phyloP scores from a whole-genome alignment of 1,284 basidiomycete species.

The Mycosarcoma maydis region DNA sequence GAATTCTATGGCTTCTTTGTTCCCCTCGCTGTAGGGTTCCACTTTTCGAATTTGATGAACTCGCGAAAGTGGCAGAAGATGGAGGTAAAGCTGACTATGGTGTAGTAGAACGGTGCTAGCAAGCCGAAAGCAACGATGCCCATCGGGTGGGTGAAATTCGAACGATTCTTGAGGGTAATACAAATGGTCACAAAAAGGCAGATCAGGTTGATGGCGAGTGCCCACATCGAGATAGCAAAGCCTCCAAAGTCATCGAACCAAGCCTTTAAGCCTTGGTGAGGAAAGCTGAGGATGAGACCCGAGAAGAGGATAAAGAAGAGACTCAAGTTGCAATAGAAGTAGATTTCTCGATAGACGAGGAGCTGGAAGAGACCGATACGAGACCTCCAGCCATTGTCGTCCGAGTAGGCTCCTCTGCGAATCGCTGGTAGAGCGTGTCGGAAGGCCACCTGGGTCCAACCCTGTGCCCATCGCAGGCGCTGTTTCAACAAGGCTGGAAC shows the following conservation, averaged over 20 bases:
- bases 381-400: conserved; percentile 43
- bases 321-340: conserved; percentile 52
- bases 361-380: conserved; percentile 57
- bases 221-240: conserved; percentile 44
- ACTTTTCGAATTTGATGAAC: conserved; percentile 57
- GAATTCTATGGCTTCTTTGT: conserved; percentile 26
- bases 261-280: conserved; percentile 25
- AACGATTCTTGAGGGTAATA: conserved; percentile 54
- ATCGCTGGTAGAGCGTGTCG: conserved; percentile 52
- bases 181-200: conserved; percentile 49
- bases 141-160: conserved; percentile 47
- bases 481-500: conserved; percentile 52
- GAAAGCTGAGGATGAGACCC: conserved; percentile 32
- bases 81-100: conserved; percentile 44
- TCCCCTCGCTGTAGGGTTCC: conserved; percentile 44
- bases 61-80: conserved; percentile 61
- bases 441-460: conserved; percentile 61
- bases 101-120: conserved; percentile 51
- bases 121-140: conserved; percentile 53
- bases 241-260: conserved; percentile 55
- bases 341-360: conserved; percentile 52
- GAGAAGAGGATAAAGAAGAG: conserved; percentile 45
- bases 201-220: conserved; percentile 49
- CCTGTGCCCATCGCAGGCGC: conserved; percentile 60
- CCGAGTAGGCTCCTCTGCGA: conserved; percentile 50